Evolutionary conservation across 2,329 filamentous ascomycete genomes (phyloP).

Genomic region (Bipolaris victoriae): DNA sequence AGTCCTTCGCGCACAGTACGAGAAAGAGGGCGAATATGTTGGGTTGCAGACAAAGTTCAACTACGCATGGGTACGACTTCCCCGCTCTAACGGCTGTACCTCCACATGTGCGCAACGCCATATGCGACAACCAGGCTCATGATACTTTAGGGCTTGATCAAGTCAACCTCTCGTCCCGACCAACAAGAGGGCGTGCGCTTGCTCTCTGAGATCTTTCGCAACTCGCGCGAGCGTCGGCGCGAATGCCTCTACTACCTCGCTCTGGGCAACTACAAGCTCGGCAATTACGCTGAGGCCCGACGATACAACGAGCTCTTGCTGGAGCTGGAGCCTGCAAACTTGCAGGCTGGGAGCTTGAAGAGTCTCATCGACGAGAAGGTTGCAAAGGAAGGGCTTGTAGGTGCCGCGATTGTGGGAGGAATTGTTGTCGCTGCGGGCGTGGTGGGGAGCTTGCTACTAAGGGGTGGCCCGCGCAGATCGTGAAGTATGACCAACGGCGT

Average conservation of each 20-base stretch:
- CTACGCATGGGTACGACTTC: slow-evolving; percentile 84
- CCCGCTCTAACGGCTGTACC: slow-evolving; percentile 1
- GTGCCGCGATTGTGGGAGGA: slow-evolving; percentile 92
- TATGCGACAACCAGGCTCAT: slow-evolving; percentile 11
- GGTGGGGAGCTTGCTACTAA: slow-evolving; percentile 84
- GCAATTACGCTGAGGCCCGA: slow-evolving; percentile 93
- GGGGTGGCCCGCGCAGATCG: slow-evolving; percentile 68
- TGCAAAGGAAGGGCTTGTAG: slow-evolving; percentile 89
- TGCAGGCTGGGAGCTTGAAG: slow-evolving; percentile 87
- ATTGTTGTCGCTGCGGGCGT: slow-evolving; percentile 93
- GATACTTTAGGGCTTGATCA: slow-evolving; percentile 79
- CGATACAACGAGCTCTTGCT: slow-evolving; percentile 92
- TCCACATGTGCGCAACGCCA: slow-evolving; percentile 1
- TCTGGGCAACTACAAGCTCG: slow-evolving; percentile 96
- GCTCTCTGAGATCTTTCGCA: slow-evolving; percentile 95
- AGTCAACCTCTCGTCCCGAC: slow-evolving; percentile 81
- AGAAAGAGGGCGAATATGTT: slow-evolving; percentile 96
- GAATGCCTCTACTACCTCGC: slow-evolving; percentile 99
- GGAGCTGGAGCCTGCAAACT: slow-evolving; percentile 87
- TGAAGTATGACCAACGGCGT: slow-evolving; percentile 24
- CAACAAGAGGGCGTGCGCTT: slow-evolving; percentile 94
- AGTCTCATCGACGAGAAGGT: slow-evolving; percentile 95
- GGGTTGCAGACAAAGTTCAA: slow-evolving; percentile 99
- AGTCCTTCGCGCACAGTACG: slow-evolving; percentile 91
- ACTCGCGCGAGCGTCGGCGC: slow-evolving; percentile 86